Evolutionary conservation across 768 basidiomycete species (phyloP), one percentile per base, ranked within the genome.

Genomic region (Mycena crocata): DNA sequence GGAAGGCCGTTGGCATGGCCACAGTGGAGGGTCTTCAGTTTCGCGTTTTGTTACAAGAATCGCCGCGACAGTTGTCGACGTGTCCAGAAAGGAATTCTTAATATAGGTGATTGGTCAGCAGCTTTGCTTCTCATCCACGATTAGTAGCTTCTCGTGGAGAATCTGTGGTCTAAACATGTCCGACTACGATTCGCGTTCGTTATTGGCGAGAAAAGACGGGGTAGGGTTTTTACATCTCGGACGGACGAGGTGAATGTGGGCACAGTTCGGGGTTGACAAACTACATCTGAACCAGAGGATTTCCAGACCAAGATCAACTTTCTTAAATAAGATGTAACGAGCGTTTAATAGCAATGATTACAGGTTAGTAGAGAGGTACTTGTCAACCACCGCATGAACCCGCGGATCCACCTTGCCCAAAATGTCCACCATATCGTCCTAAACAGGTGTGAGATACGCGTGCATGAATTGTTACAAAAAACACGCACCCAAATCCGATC

Each of bases 1-100:
- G 84, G 74, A 90, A 92, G 77, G 91, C 92, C 86, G 81, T 80
- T 78, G 89, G 82, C 90, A 91, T 91, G 85, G 85, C 88, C 87
- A 78, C 71, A 49, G 45, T 52, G 37, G 21, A 50, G 26, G 35
- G 63, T 45, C 48, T 57, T 64, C 54, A 61, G 64, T 32, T 71
- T 73, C 67, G 69, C 72, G 46, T 55, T 60, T 42, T 48, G 37
- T 19, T 57, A 57, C 57, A 59, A 56, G 66, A 62, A 57, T 40
- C 46, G 46, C 35, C 14, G 23, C 30, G 19, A n/a, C n/a, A 12
- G 14, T 34, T 62, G 76, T 77, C 76, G 76, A 79, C 78, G 78
- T 79, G 78, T 55, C 54, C 37, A 24, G 45, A 44, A 7, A 5
- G 21, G 35, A 28, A 24, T 57, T 28, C 45, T 40, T 54, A 54